A percentile compares a stretch with the other conserved stretches of the same genome.
phyloP scores from a whole-genome alignment of 1,139 yeast genomes.

The Taphrina deformans region DNA sequence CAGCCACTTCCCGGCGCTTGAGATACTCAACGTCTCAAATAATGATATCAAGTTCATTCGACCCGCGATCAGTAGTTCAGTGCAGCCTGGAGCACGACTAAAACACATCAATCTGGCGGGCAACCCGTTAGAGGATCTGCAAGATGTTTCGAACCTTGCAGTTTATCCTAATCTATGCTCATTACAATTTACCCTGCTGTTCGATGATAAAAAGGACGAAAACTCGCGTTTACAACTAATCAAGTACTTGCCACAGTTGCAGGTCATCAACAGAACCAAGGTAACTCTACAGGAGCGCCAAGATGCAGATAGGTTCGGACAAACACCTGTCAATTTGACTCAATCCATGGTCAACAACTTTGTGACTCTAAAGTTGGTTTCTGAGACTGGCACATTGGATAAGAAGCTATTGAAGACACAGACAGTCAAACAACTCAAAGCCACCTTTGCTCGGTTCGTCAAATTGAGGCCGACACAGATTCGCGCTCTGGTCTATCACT shows the following conservation, averaged over 20 bases:
- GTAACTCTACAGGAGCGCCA: conserved; percentile 29
- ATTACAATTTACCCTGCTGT: conserved; percentile 3
- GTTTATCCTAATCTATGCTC: not conserved
- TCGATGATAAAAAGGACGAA: conserved; percentile 7
- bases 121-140: not conserved
- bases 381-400: not conserved
- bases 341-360: conserved; percentile 3
- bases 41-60: conserved; percentile 2
- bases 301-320: conserved; percentile 14
- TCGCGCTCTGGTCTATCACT: not conserved
- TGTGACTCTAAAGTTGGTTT: conserved; percentile 3
- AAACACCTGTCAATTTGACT: not conserved
- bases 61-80: not conserved
- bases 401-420: conserved; percentile 17
- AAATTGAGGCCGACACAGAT: not conserved
- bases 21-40: not conserved
- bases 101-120: conserved; percentile 8
- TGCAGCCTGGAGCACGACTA: not conserved
- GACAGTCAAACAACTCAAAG: conserved; percentile 18
- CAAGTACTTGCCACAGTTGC: conserved; percentile 6
- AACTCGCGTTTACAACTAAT: not conserved
- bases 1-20: conserved; percentile 5
- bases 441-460: conserved; percentile 4
- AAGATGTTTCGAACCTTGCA: not conserved
- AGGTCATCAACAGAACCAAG: conserved; percentile 10